Percentiles rank a stretch among this genome's conserved stretches.
These are phyloP conservation scores for Alternaria gansuensis DNA, from an alignment of 2,329 filamentous ascomycete species.

Conservation along the genomic window DNA sequence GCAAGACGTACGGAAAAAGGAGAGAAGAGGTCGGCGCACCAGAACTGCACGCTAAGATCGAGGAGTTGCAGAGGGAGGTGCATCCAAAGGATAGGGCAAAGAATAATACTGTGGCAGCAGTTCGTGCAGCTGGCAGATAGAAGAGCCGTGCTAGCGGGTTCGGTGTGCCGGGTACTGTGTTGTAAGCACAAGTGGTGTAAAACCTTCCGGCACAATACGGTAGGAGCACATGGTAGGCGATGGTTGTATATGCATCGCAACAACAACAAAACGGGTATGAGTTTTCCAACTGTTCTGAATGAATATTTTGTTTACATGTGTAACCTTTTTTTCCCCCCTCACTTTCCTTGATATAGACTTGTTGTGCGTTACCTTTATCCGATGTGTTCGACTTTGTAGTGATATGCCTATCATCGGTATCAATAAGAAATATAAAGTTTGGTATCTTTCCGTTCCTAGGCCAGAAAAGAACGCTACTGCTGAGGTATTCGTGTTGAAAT, in stretches of 20 bases:
- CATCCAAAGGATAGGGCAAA: background rate
- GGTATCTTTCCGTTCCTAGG: background rate
- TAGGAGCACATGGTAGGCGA: background rate
- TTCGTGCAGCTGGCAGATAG: background rate
- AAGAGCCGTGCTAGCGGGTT: background rate
- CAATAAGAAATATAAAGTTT: background rate
- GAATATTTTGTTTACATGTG: fast-evolving
- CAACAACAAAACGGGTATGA: background rate
- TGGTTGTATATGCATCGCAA: background rate
- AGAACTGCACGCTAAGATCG: background rate
- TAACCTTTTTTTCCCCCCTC: background rate
- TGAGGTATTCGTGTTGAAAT: background rate
- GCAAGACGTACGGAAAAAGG: background rate
- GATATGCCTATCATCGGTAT: background rate
- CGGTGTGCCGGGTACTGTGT: background rate
- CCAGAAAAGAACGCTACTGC: background rate
- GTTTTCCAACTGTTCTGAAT: background rate
- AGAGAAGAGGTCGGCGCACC: background rate
- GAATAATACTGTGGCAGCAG: background rate
- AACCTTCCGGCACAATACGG: background rate
- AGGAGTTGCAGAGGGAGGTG: background rate
- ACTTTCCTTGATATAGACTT: background rate
- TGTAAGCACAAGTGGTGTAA: background rate
- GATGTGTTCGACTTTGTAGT: background rate
- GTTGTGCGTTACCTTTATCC: background rate